These are phyloP conservation scores for Euclidium syriacum DNA, from an alignment of 345 rosid genomes.

Conservation along the genomic window DNA sequence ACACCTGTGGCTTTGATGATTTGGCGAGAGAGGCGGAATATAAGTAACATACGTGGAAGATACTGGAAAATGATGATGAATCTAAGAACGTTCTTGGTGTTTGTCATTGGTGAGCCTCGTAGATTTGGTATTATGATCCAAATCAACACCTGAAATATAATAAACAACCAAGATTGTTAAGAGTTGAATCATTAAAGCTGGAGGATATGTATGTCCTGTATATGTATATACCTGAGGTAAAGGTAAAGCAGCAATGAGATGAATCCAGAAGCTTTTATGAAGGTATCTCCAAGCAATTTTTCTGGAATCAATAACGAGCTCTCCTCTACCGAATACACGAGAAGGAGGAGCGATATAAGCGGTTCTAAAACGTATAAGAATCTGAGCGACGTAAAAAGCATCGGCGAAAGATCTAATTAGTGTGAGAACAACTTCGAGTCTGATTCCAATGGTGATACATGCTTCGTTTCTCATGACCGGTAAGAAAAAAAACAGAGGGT, in stretches of 20 bases:
- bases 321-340: slow-evolving; percentile 88
- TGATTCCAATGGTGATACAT: slow-evolving; percentile 55
- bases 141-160: slow-evolving; percentile 65
- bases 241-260: slow-evolving; percentile 73
- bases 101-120: slow-evolving; percentile 64
- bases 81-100: slow-evolving; percentile 80
- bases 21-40: slow-evolving; percentile 71
- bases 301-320: slow-evolving; percentile 63
- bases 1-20: slow-evolving; percentile 83
- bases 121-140: slow-evolving; percentile 76
- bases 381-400: slow-evolving; percentile 64
- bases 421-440: slow-evolving; percentile 58
- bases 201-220: background rate
- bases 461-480: slow-evolving; percentile 43
- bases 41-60: slow-evolving; percentile 63
- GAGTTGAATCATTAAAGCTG: background rate
- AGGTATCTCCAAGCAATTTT: slow-evolving; percentile 63
- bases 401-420: slow-evolving; percentile 65
- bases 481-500: slow-evolving; percentile 75
- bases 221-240: slow-evolving; percentile 65
- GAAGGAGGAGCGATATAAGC: slow-evolving; percentile 89
- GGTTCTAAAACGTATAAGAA: slow-evolving; percentile 59
- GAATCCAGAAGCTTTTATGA: slow-evolving; percentile 56
- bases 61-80: slow-evolving; percentile 83
- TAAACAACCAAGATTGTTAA: background rate